Evolutionary conservation across 2,329 filamentous ascomycete genomes (phyloP).

Genomic region (Scedosporium aurantiacum): DNA sequence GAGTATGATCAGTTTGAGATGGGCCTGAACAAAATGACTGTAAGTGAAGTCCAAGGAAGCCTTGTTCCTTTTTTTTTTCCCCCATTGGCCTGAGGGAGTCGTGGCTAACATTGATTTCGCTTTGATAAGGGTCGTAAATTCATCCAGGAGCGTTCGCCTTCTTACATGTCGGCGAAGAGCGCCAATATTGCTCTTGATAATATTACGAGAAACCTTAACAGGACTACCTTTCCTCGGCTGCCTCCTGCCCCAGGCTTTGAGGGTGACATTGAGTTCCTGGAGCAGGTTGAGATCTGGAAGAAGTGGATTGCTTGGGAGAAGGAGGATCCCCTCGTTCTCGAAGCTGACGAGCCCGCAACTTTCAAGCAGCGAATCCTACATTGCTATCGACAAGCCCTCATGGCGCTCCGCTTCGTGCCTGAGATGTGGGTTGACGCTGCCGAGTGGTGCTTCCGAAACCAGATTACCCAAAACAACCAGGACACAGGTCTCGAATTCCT

Average conservation of each 20-base stretch:
- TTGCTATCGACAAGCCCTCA: slow-evolving; percentile 85
- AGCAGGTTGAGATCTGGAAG: slow-evolving; percentile 84
- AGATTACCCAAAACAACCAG: slow-evolving; percentile 49
- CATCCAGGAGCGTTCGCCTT: slow-evolving; percentile 80
- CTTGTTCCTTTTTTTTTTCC: no score
- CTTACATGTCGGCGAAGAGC: slow-evolving; percentile 92
- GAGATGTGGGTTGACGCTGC: slow-evolving; percentile 93
- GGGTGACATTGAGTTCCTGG: slow-evolving; percentile 70
- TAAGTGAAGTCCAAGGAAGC: slow-evolving; percentile 28
- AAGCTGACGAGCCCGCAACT: slow-evolving; percentile 63
- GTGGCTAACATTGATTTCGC: slow-evolving; percentile 8
- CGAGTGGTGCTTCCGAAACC: slow-evolving; percentile 80
- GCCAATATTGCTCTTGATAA: slow-evolving; percentile 87
- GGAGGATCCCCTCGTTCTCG: slow-evolving; percentile 77
- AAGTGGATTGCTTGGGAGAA: slow-evolving; percentile 95
- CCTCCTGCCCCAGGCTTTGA: slow-evolving; percentile 79
- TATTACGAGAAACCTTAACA: slow-evolving; percentile 63
- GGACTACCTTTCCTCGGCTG: slow-evolving; percentile 68
- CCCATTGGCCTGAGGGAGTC: not conserved
- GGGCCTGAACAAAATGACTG: slow-evolving; percentile 82
- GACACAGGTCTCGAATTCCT: slow-evolving; percentile 64
- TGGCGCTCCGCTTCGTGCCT: slow-evolving; percentile 89
- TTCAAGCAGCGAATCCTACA: slow-evolving; percentile 76
- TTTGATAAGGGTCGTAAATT: slow-evolving; percentile 75
- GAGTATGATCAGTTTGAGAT: slow-evolving; percentile 97